Conservation (phyloP, 108 stramenopile species). For the Pseudonitzschia delicatissima region DNA sequence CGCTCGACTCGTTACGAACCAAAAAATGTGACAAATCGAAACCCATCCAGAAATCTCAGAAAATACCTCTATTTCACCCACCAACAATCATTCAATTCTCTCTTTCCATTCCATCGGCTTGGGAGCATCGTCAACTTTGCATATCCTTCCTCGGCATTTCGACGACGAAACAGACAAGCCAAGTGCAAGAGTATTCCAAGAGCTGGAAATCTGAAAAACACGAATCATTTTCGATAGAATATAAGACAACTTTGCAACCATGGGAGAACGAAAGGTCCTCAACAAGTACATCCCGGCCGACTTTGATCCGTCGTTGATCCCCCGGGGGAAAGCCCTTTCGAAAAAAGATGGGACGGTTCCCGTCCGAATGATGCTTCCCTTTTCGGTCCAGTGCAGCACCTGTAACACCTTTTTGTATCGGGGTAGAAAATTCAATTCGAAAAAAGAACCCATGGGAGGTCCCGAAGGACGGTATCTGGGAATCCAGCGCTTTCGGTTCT, state of each 20-base stretch:
- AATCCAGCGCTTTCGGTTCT: slow-evolving; percentile 91
- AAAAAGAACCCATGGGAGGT: slow-evolving; percentile 90
- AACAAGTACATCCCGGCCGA: slow-evolving; percentile 97
- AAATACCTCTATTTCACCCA: too few species aligned
- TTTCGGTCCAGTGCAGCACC: slow-evolving; percentile 89
- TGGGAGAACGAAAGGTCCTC: slow-evolving; percentile 98
- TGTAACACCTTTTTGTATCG: slow-evolving; percentile 95
- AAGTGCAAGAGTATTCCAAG: too few species aligned
- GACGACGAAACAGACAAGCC: too few species aligned
- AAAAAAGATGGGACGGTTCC: slow-evolving; percentile 84
- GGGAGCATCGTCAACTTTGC: too few species aligned
- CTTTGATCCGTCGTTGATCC: slow-evolving; percentile 93
- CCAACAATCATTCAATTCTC: too few species aligned
- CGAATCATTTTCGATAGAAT: too few species aligned
- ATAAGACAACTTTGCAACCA: slow-evolving; percentile 35
- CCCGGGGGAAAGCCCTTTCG: slow-evolving; percentile 72
- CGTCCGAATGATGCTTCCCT: slow-evolving; percentile 98
- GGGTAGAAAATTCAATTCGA: slow-evolving; percentile 95
- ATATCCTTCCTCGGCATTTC: too few species aligned
- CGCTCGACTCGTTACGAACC: too few species aligned
- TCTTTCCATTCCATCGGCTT: too few species aligned
- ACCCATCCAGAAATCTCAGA: too few species aligned
- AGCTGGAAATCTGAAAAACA: too few species aligned
- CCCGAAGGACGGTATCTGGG: slow-evolving; percentile 90
- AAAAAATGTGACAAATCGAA: too few species aligned